These are phyloP conservation scores for Sophora flavescens DNA, from an alignment of 306 rosid species.

Conservation along the genomic window DNA sequence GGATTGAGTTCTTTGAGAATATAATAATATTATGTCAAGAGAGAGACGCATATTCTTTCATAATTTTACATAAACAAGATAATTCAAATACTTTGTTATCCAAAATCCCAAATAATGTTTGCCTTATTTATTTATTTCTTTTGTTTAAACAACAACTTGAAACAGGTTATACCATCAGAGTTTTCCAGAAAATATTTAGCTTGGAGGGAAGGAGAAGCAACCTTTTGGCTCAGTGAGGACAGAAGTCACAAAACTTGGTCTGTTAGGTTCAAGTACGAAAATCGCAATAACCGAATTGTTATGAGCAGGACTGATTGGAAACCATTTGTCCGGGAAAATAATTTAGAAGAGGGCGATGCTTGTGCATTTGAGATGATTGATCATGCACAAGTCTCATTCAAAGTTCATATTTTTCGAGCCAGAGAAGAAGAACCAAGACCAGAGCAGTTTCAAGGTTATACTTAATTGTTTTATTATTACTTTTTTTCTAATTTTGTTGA, in stretches of 20 bases:
- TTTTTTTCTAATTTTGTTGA: background rate
- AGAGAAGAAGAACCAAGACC: constrained; percentile 5
- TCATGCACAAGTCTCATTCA: background rate
- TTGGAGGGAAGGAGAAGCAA: background rate
- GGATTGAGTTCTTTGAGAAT: too few relatives aligned
- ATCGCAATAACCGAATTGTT: fast-evolving
- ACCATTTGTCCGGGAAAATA: background rate
- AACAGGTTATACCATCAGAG: background rate
- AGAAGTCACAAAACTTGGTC: background rate
- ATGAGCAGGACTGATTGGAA: background rate
- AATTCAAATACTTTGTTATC: background rate
- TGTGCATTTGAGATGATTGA: constrained; percentile 41
- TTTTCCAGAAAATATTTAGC: constrained; percentile 2
- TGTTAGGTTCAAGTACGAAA: background rate
- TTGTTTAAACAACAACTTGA: background rate
- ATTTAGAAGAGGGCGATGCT: constrained; percentile 23
- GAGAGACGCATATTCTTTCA: background rate
- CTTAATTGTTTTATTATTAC: background rate
- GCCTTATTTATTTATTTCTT: background rate
- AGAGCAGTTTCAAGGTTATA: background rate
- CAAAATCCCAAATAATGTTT: background rate
- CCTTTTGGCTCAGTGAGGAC: background rate
- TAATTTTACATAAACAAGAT: background rate
- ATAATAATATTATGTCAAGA: background rate
- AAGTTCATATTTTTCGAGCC: background rate